Percentiles rank a stretch among this genome's conserved stretches.
These are phyloP conservation scores for Vararia minispora DNA, from an alignment of 768 basidiomycete genomes.

Conservation along the genomic window DNA sequence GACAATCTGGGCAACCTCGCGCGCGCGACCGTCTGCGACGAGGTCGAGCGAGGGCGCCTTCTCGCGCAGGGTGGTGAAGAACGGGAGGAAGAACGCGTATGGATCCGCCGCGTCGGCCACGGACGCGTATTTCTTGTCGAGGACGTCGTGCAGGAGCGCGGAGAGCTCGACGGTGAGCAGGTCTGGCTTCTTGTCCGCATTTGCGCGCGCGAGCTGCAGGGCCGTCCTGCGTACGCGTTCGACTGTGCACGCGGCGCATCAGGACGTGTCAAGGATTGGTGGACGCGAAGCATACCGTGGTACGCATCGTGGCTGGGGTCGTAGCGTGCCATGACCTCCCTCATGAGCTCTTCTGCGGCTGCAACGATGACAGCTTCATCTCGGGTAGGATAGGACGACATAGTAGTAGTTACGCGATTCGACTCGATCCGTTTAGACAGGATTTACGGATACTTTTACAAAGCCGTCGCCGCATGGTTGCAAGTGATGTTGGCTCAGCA, in stretches of 20 bases:
- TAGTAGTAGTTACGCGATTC: no score
- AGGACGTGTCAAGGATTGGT: not conserved
- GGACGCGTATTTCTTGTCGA: constrained; percentile 78
- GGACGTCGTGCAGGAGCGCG: constrained; percentile 80
- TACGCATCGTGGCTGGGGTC: constrained; percentile 75
- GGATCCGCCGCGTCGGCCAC: constrained; percentile 43
- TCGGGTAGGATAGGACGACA: constrained; percentile 38
- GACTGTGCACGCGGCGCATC: no score
- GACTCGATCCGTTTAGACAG: no score
- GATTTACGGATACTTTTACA: no score
- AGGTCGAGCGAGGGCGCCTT: constrained; percentile 26
- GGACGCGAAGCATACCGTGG: constrained; percentile 38
- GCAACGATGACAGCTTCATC: constrained; percentile 41
- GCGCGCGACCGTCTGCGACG: constrained; percentile 48
- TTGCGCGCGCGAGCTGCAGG: constrained; percentile 46
- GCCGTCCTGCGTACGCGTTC: constrained; percentile 76
- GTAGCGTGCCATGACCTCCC: constrained; percentile 61
- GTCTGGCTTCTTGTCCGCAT: constrained; percentile 38
- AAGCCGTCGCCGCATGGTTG: no score
- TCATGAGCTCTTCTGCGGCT: constrained; percentile 60
- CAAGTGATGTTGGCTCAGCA: no score
- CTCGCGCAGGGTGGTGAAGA: constrained; percentile 33
- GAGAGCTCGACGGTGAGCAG: constrained; percentile 72
- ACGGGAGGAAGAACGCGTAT: constrained; percentile 55
- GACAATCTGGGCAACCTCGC: constrained; percentile 45